These are phyloP conservation scores for Epichloe festucae DNA, from an alignment of 2,329 filamentous ascomycete species.

Conservation along the genomic window DNA sequence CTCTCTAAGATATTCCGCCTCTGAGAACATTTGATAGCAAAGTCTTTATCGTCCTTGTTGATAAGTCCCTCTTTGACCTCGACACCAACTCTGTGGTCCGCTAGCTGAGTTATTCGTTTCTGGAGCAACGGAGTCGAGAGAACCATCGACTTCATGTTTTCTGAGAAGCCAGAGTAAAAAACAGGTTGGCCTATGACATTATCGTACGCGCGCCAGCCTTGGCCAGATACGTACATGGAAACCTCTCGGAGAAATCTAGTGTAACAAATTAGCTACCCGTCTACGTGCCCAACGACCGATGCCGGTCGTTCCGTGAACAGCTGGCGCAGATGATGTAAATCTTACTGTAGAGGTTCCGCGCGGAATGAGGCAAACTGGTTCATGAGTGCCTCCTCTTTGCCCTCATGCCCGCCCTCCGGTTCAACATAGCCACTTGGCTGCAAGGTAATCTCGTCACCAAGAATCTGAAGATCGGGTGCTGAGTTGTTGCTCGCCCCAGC, in stretches of 20 bases:
- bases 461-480: constrained; percentile 65
- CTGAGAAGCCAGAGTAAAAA: constrained; percentile 84
- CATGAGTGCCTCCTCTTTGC: constrained; percentile 57
- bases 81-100: constrained; percentile 56
- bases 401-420: constrained; percentile 33
- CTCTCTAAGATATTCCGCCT: constrained; percentile 54
- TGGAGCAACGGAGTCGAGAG: constrained; percentile 65
- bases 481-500: constrained; percentile 25
- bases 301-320: background rate
- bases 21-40: constrained; percentile 34
- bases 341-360: constrained; percentile 47
- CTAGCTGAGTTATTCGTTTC: constrained; percentile 61
- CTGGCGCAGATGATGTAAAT: constrained; percentile 1
- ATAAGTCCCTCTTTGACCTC: constrained; percentile 67
- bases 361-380: constrained; percentile 82
- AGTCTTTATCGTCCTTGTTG: constrained; percentile 40
- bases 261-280: background rate
- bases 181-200: constrained; percentile 80
- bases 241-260: constrained; percentile 82
- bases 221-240: constrained; percentile 81
- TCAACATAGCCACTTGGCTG: constrained; percentile 59
- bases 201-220: constrained; percentile 93
- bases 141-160: constrained; percentile 73
- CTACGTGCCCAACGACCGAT: background rate
- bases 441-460: constrained; percentile 60